Conservation (phyloP, 2,329 filamentous ascomycete species). For the Penicillium sp. region DNA sequence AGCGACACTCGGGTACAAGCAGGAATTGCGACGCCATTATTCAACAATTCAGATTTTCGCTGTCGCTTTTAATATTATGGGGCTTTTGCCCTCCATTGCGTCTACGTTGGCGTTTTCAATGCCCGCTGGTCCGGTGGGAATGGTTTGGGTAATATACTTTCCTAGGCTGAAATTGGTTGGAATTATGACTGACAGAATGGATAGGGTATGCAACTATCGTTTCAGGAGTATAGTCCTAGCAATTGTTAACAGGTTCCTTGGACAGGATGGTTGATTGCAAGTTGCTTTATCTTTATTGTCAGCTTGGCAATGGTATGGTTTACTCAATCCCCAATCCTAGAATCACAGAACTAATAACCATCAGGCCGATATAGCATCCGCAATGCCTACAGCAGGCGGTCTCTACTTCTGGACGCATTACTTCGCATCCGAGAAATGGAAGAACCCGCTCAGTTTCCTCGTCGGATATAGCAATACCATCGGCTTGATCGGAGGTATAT, state of each 20-base stretch:
- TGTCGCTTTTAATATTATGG: conserved; percentile 61
- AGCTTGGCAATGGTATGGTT: conserved; percentile 56
- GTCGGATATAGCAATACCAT: conserved; percentile 63
- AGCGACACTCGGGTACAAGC: conserved; percentile 52
- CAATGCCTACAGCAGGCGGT: conserved; percentile 60
- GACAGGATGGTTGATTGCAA: conserved; percentile 54
- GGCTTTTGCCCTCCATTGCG: conserved; percentile 60
- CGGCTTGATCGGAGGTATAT: conserved; percentile 60
- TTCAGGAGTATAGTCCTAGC: background rate
- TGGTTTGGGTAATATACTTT: conserved; percentile 53
- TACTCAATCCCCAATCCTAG: background rate
- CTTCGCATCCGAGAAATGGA: conserved; percentile 54
- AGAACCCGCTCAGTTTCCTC: conserved; percentile 59
- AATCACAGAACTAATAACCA: background rate
- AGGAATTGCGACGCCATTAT: conserved; percentile 62
- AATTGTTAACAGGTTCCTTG: background rate
- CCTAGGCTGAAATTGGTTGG: background rate
- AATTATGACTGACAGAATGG: background rate
- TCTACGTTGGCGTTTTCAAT: conserved; percentile 59
- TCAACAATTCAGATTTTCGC: conserved; percentile 62
- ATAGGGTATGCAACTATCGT: conserved; percentile 9
- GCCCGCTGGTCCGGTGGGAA: conserved; percentile 58
- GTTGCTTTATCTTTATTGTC: conserved; percentile 57
- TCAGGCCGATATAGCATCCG: conserved; percentile 51
- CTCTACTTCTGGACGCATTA: conserved; percentile 62